Evolutionary conservation across 805 yeast species (phyloP), one percentile per base, ranked within the genome.

Genomic region (Komagataella pastoris): DNA sequence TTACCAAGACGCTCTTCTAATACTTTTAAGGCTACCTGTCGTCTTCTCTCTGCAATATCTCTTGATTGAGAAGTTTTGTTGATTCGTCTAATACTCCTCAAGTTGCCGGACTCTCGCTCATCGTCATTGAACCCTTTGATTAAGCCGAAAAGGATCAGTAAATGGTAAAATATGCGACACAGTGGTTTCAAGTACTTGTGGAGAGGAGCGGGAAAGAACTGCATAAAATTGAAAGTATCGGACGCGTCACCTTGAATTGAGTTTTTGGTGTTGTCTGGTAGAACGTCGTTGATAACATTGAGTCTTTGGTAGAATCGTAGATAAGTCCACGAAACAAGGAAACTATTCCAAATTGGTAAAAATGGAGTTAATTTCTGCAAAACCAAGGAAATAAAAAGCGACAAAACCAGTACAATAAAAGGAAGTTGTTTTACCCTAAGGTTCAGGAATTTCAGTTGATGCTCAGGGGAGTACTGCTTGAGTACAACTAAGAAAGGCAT

Each of bases 191-290:
- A 62, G 23, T 74, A 55, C 2, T 79, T 76, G 52, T 79, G 78
- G 2, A 76, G 43, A 1, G 76, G 62, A 49, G 73, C 79, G 0
- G 97, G 97, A 79, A 90, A 90, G 63, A 90, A 88, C 58, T 84
- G 83, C 36, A 83, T 81, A 55, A 90, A 73, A 52, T 86, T 81
- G 70, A 90, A 90, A 1, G 91, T 85, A 57, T 90, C 97, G 0
- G 93, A 82, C 0, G 97, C 95, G 64, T 89, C 97, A 44, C 97
- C 97, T 24, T 76, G 65, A 8, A 81, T 67, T 21, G 72, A 62
- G 40, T 58, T 50, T 21, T 50, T 56, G 82, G 67, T n/a, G 72
- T 63, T 47, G 79, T 81, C 47, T 43, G 64, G 68, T 47, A 66
- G 57, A 18, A 65, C 53, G 24, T 61, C 64, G 14, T 43, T 36